Evolutionary conservation across 108 stramenopile genomes (phyloP).

Genomic region (Skeletonema marinoi): DNA sequence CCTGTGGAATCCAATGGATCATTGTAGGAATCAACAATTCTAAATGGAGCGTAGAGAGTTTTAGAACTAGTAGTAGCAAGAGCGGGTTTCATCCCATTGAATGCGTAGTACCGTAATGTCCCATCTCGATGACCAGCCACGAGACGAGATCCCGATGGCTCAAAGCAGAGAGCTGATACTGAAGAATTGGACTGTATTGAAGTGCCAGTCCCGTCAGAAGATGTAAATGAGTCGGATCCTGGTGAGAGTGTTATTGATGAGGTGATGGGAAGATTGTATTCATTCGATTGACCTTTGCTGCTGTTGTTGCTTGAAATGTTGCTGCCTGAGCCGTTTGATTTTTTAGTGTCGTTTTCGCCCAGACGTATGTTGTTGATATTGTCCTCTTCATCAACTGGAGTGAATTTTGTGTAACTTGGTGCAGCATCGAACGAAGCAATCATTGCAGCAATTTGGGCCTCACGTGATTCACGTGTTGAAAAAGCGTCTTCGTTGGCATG

Average conservation of each 20-base stretch:
- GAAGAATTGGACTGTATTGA: slow-evolving; percentile 39
- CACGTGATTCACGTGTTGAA: slow-evolving; percentile 67
- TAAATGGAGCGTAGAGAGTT: slow-evolving; percentile 37
- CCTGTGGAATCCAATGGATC: slow-evolving; percentile 50
- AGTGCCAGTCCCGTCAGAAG: slow-evolving; percentile 45
- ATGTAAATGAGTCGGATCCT: slow-evolving; percentile 43
- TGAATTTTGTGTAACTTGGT: slow-evolving; percentile 60
- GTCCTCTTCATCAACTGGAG: slow-evolving; percentile 31
- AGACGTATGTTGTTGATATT: neutral
- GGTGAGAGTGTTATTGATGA: slow-evolving; percentile 44
- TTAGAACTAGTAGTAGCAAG: slow-evolving; percentile 5
- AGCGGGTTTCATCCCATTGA: slow-evolving; percentile 79
- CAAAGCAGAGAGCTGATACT: slow-evolving; percentile 61
- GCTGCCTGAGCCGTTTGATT: neutral
- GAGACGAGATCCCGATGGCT: slow-evolving; percentile 86
- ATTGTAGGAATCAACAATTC: slow-evolving; percentile 47
- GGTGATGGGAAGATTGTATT: slow-evolving; percentile 46
- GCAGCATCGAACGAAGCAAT: slow-evolving; percentile 72
- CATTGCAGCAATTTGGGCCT: slow-evolving; percentile 88
- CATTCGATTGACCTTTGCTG: slow-evolving; percentile 12
- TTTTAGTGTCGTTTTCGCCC: neutral
- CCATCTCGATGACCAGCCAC: slow-evolving; percentile 78
- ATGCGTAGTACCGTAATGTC: slow-evolving; percentile 78
- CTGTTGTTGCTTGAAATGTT: slow-evolving; percentile 10
- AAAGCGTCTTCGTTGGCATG: slow-evolving; percentile 29